Base-by-base conservation (phyloP, 768 basidiomycete species). In the Pleurotus platypus region DNA sequence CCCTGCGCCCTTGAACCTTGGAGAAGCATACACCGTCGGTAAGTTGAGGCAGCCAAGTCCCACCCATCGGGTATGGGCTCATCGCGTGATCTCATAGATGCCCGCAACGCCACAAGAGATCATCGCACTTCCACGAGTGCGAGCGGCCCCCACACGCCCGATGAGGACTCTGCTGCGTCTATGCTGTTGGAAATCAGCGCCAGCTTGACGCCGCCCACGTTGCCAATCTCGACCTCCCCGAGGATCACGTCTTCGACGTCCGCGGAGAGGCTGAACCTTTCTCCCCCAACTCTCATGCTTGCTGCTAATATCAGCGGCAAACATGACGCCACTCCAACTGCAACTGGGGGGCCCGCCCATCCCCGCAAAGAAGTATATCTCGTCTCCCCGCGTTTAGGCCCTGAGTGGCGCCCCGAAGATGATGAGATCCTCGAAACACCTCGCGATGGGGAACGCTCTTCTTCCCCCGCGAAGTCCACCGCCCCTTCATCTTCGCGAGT, bases 101-200 rank as follows among this genome's bases (percentile, higher is more conserved):
- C 48, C 12, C 57, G 58, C 39, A 60, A 47, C 11, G 39, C 58
- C 58, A 57, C 64, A 57, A 48, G 58, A 58, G 58, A 72, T 42
- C 57, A 74, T 62, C 55, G 67, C 47, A 64, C 69, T 15, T 63
- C 64, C 20, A 45, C 53, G 12, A 39, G 26, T 42, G 16, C 56
- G 58, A 46, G 57, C 58, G 47, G 46, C 42, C 55, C 43, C 39
- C 76, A 74, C 47, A 82, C 83, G 4, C 80, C 84, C 0, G 88
- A 89, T 55, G 88, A 90, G 64, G 85, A 89, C 70, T 78, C 76
- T 0, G 87, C 87, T 0, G 87, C 87, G 13, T 82, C 87, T 3
- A 71, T 89, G 58, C 67, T 89, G 12, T 68, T 89, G 39, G 84
- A 87, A 59, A 88, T 89, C 59, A 78, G 81, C 61, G 72, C 77